These are phyloP conservation scores for Canna indica DNA, from an alignment of 176 grass and related monocot genomes.

Conservation along the genomic window DNA sequence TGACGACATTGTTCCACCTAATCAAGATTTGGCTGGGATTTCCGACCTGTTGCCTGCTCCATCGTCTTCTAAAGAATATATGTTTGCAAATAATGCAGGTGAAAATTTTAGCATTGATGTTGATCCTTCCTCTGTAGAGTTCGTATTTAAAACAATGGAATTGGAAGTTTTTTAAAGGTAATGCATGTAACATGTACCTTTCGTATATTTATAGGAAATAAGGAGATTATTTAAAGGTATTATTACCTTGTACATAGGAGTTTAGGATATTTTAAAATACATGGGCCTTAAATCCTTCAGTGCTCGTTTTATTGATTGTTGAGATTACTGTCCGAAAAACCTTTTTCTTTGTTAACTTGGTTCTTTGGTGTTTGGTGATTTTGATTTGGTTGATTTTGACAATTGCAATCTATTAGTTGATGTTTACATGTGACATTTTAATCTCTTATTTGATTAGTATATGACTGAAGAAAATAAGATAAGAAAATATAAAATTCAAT, in stretches of 20 bases:
- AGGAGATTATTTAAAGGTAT: not conserved
- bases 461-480: too few species aligned
- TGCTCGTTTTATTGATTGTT: too few species aligned
- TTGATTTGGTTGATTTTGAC: too few species aligned
- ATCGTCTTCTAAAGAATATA: slow-evolving; percentile 48
- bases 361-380: too few species aligned
- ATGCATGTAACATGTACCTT: not conserved
- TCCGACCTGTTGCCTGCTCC: slow-evolving; percentile 57
- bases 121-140: slow-evolving; percentile 38
- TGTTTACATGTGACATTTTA: too few species aligned
- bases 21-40: slow-evolving; percentile 32
- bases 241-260: not conserved
- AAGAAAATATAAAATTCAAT: too few species aligned
- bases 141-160: slow-evolving; percentile 7
- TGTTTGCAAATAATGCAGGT: slow-evolving; percentile 68
- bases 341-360: too few species aligned
- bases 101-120: slow-evolving; percentile 60
- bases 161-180: not conserved
- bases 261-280: too few species aligned
- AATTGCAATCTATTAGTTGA: too few species aligned
- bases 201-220: not conserved
- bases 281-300: too few species aligned
- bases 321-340: too few species aligned
- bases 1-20: slow-evolving; percentile 31
- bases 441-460: too few species aligned